Conservation (phyloP, 192 early-diverging fungal species). For the Ambispora gerdemannii region DNA sequence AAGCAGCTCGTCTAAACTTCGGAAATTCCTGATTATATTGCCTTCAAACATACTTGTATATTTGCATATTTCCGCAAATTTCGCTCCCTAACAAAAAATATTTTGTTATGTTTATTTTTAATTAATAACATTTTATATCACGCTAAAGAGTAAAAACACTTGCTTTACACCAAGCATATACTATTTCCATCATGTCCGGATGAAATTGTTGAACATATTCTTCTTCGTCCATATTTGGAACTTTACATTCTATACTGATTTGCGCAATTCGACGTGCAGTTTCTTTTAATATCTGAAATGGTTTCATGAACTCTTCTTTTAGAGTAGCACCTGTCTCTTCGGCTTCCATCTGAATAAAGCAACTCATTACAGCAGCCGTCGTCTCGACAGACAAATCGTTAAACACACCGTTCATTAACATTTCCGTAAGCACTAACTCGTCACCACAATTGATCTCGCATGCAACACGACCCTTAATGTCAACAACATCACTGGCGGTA, state of each 20-base stretch:
- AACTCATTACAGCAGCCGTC: slow-evolving; percentile 79
- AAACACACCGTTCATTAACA: slow-evolving; percentile 96
- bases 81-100: slow-evolving; percentile 62
- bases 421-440: slow-evolving; percentile 91
- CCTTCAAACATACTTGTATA: slow-evolving; percentile 97
- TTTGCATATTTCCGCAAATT: slow-evolving; percentile 91
- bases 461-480: slow-evolving; percentile 96
- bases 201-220: slow-evolving; percentile 85
- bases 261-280: slow-evolving; percentile 80
- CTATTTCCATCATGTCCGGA: slow-evolving; percentile 91
- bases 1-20: slow-evolving; percentile 86
- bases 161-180: slow-evolving; percentile 78
- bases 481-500: slow-evolving; percentile 78
- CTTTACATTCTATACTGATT: slow-evolving; percentile 84
- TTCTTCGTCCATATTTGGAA: slow-evolving; percentile 80
- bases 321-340: slow-evolving; percentile 50
- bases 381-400: slow-evolving; percentile 90
- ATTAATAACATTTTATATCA: not conserved
- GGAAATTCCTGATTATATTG: slow-evolving; percentile 83
- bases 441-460: slow-evolving; percentile 95
- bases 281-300: slow-evolving; percentile 79
- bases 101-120: not conserved
- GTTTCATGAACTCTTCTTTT: slow-evolving; percentile 73
- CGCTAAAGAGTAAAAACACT: not conserved
- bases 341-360: slow-evolving; percentile 86